phyloP scores from a whole-genome alignment of 2,329 filamentous ascomycete genomes.

The Fusarium haematococcum region DNA sequence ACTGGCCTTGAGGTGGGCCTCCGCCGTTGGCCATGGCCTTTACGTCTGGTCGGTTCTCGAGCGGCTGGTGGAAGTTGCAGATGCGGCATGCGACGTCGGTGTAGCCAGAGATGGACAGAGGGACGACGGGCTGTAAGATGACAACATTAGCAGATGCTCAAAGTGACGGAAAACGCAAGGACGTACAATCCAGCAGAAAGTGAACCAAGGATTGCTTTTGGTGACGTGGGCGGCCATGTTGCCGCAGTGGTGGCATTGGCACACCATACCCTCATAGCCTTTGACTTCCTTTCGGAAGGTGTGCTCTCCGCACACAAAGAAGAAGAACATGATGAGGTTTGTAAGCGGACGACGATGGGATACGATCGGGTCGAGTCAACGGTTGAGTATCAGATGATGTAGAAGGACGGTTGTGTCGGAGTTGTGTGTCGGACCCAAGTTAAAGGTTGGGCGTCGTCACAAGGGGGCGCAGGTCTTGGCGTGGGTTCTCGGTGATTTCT shows the following conservation, averaged over 20 bases:
- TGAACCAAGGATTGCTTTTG: slow-evolving; percentile 79
- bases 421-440: background rate
- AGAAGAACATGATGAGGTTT: slow-evolving; percentile 64
- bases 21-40: slow-evolving; percentile 62
- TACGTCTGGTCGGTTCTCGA: slow-evolving; percentile 68
- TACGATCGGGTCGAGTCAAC: background rate
- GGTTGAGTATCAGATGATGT: background rate
- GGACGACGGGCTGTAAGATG: slow-evolving; percentile 70
- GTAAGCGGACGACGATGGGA: background rate
- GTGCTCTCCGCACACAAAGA: slow-evolving; percentile 72
- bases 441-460: slow-evolving; percentile 21
- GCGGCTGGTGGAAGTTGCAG: slow-evolving; percentile 80
- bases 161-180: background rate
- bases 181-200: slow-evolving; percentile 79
- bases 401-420: background rate
- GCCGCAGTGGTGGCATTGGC: slow-evolving; percentile 75
- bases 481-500: slow-evolving; percentile 9
- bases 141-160: slow-evolving; percentile 25
- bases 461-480: slow-evolving; percentile 38
- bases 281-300: slow-evolving; percentile 70
- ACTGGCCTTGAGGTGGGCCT: slow-evolving; percentile 47
- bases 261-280: slow-evolving; percentile 71
- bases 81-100: slow-evolving; percentile 79
- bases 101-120: slow-evolving; percentile 75
- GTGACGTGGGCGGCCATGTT: slow-evolving; percentile 72